Base-by-base conservation (phyloP, 208 protist genomes). In the Histomonas meleagridis region DNA sequence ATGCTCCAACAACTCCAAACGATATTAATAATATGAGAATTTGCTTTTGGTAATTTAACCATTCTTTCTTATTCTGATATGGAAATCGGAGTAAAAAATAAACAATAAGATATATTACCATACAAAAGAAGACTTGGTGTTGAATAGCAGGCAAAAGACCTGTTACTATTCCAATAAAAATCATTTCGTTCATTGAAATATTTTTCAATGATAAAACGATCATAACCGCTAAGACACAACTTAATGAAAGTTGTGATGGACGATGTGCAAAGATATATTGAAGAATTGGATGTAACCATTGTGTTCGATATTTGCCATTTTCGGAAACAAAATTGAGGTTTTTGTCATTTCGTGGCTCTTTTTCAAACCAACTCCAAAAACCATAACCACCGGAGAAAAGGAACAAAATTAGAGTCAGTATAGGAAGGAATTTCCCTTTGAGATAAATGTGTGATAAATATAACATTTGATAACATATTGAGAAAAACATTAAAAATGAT, bases 211-310 rank as follows among this genome's bases (percentile, higher is more conserved):
- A 4, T 9, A 86, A 26, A 38, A 86, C 3, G 26, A 53, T 28
- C 18, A 49, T 32, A 5, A 86, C 38, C 38, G 46, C 7, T 32
- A 57, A 53, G 38, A 48, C 12, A 26, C 51, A n/a, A 10, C 26
- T 55, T 55, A 86, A 1, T 5, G 46, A 48, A 14, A 86, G 26
- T 55, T 86, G 76, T 55, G 76, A 55, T 18, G 43, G 46, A 21
- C 76, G 23, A 26, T 43, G 38, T 10, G 76, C 76, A 3, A 86
- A 49, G 1, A 86, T 86, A 28, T 86, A 86, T 18, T 86, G 46
- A 7, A 86, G 28, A 38, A 86, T 32, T 51, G 38, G 76, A 49
- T 86, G 76, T 35, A 46, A 86, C 76, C 76, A 86, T 86, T 86
- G 23, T 1, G 76, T 86, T 51, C 16, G 43, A 32, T 7, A 9